Conservation (phyloP, 2,329 filamentous ascomycete species). For the Cytospora chrysosperma region DNA sequence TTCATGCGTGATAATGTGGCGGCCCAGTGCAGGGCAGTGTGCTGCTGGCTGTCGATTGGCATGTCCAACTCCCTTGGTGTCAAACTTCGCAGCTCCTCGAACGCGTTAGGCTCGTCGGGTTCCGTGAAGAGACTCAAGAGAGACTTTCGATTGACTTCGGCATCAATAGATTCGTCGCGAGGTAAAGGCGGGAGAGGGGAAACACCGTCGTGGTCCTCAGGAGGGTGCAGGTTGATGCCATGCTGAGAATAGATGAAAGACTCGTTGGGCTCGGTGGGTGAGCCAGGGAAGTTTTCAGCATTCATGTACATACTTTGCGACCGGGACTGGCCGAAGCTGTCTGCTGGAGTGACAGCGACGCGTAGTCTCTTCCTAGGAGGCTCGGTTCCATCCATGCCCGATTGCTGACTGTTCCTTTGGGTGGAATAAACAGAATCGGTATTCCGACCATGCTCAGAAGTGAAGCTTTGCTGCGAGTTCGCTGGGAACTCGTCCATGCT, state of each 20-base stretch:
- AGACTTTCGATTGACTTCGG: conserved; percentile 77
- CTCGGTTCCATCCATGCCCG: conserved; percentile 61
- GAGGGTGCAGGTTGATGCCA: conserved; percentile 43
- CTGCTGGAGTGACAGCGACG: conserved; percentile 53
- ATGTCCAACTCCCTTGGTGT: conserved; percentile 82
- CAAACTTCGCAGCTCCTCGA: conserved; percentile 74
- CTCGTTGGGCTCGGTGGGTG: conserved; percentile 77
- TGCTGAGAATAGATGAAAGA: conserved; percentile 68
- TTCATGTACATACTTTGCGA: conserved; percentile 48
- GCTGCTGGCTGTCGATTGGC: conserved; percentile 83
- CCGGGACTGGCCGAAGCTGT: conserved; percentile 51
- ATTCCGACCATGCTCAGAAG: conserved; percentile 72
- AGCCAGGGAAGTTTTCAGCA: conserved; percentile 59
- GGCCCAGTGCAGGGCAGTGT: conserved; percentile 95
- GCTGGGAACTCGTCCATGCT: conserved; percentile 66
- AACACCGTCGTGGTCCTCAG: conserved; percentile 50
- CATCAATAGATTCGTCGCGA: conserved; percentile 59
- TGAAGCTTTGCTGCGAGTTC: conserved; percentile 82
- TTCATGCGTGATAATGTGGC: conserved; percentile 86
- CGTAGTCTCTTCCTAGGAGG: conserved; percentile 79
- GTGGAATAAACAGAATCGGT: conserved; percentile 70
- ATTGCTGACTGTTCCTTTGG: conserved; percentile 43
- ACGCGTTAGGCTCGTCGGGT: conserved; percentile 66
- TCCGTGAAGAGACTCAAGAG: conserved; percentile 78
- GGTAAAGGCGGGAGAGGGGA: conserved; percentile 65